Evolutionary conservation across 129 eudicot species (phyloP).

Genomic region (Erigeron canadensis): DNA sequence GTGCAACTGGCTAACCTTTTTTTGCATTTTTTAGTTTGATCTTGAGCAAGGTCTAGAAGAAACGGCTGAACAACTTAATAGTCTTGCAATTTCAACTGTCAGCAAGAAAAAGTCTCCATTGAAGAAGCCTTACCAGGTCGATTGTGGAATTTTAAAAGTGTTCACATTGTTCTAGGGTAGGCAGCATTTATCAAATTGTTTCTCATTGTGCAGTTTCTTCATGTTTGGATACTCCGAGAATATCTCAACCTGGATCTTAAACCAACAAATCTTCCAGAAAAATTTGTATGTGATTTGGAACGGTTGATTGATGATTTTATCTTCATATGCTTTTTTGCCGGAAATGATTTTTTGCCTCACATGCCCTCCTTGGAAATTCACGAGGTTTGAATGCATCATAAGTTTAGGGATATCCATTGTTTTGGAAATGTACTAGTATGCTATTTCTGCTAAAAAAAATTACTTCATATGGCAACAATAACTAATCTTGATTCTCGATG

Average conservation of each 20-base stretch:
- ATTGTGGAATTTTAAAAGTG: background rate
- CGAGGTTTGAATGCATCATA: conserved; percentile 42
- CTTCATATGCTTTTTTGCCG: conserved; percentile 59
- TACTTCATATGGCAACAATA: background rate
- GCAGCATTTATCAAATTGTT: background rate
- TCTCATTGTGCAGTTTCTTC: conserved; percentile 47
- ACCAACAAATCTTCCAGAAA: conserved; percentile 30
- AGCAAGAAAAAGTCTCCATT: background rate
- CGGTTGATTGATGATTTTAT: conserved; percentile 60
- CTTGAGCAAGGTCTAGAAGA: background rate
- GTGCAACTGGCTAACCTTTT: background rate
- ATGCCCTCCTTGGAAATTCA: conserved; percentile 61
- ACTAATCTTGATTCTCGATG: background rate
- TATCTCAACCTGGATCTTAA: conserved; percentile 47
- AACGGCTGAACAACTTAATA: background rate
- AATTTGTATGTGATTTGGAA: conserved; percentile 41
- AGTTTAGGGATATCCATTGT: background rate
- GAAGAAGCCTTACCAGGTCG: conserved; percentile 41
- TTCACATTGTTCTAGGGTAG: background rate
- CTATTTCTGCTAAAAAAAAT: background rate
- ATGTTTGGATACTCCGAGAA: conserved; percentile 61
- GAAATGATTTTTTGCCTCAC: conserved; percentile 69
- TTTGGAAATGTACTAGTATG: background rate
- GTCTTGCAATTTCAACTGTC: background rate
- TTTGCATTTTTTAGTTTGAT: background rate